Conservation (phyloP, 257 asterid genomes). For the Ajuga chamaepitys region DNA sequence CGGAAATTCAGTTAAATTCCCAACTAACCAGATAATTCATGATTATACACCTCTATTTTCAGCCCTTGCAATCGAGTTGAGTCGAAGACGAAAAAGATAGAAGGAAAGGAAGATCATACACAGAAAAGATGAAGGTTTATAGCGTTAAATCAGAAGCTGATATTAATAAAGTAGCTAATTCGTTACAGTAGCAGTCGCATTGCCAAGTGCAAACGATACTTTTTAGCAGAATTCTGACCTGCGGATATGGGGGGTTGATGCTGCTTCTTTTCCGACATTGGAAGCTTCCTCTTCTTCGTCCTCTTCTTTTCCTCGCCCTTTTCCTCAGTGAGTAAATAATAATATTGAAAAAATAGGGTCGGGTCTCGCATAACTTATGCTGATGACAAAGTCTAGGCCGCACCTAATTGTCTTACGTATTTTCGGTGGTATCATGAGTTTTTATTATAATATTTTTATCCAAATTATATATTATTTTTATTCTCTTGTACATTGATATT, state of each 20-base stretch:
- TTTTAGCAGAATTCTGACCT: constrained; percentile 13
- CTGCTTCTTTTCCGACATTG: constrained; percentile 24
- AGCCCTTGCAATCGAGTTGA: not conserved
- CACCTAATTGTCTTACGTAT: no score
- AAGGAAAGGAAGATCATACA: not conserved
- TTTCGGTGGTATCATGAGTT: no score
- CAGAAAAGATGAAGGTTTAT: no score
- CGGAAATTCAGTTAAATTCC: not conserved
- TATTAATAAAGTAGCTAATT: no score
- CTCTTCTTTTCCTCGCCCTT: not conserved
- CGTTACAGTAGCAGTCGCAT: no score
- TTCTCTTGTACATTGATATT: no score
- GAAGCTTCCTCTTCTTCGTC: not conserved
- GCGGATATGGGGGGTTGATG: constrained; percentile 9
- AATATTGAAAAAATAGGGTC: no score
- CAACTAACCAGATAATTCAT: not conserved
- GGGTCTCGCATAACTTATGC: no score
- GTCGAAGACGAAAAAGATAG: not conserved
- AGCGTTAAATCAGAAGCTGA: no score
- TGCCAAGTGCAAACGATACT: not conserved
- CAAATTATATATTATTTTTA: no score
- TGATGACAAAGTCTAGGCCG: no score
- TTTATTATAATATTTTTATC: no score
- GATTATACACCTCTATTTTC: not conserved
- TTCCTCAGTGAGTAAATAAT: not conserved